phyloP scores from a whole-genome alignment of 345 rosid genomes.

The Lagerstroemia speciosa region DNA sequence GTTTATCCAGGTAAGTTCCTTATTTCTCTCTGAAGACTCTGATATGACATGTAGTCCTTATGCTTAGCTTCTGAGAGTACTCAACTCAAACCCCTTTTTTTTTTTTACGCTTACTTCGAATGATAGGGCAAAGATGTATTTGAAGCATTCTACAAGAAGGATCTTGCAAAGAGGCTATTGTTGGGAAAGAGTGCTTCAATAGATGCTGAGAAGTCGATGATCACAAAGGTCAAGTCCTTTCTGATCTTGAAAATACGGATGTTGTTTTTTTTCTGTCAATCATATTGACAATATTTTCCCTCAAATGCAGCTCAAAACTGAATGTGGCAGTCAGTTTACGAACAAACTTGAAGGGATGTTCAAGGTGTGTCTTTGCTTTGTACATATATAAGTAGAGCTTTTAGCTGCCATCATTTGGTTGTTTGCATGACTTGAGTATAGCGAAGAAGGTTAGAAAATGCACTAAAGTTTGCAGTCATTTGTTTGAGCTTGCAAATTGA shows the following conservation, averaged over 20 bases:
- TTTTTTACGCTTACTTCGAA: background rate
- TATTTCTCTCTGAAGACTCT: background rate
- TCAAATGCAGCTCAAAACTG: conserved; percentile 80
- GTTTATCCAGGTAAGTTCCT: conserved; percentile 73
- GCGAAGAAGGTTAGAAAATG: background rate
- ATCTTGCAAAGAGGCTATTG: conserved; percentile 88
- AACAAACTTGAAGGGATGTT: conserved; percentile 99
- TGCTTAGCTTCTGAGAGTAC: background rate
- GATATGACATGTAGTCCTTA: background rate
- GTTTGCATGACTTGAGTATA: background rate
- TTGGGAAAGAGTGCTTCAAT: conserved; percentile 97
- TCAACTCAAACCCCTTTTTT: background rate
- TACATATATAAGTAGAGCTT: background rate
- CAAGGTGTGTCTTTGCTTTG: conserved; percentile 45
- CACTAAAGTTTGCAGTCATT: too few species aligned
- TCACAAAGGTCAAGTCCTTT: conserved; percentile 58
- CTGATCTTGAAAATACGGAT: background rate
- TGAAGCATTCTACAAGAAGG: conserved; percentile 97
- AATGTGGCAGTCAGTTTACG: conserved; percentile 98
- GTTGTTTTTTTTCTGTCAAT: background rate
- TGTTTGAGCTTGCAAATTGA: too few species aligned
- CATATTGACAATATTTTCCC: conserved; percentile 17
- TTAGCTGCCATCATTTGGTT: background rate
- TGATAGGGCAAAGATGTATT: conserved; percentile 89
- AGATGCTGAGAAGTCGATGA: conserved; percentile 99